These are phyloP conservation scores for Trichosporon sp. DNA, from an alignment of 1,284 basidiomycete species.

Conservation along the genomic window DNA sequence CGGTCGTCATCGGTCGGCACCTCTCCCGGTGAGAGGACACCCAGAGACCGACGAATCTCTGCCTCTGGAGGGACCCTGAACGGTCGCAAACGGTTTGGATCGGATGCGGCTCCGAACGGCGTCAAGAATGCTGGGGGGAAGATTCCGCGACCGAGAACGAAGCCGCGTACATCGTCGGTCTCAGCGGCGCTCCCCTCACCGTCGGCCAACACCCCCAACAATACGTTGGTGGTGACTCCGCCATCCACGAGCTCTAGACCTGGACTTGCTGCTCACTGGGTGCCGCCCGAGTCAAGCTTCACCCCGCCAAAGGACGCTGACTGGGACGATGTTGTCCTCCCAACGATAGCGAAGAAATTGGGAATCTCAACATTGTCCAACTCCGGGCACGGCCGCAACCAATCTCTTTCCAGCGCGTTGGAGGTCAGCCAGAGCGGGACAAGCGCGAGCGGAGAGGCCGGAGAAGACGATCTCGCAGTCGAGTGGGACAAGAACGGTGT, in stretches of 20 bases:
- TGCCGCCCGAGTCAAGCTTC: constrained; percentile 38
- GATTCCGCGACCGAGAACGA: background rate
- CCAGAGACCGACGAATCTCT: background rate
- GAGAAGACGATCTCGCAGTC: constrained; percentile 33
- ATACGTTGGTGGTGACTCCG: background rate
- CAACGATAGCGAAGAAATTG: constrained; percentile 73
- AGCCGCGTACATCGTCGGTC: background rate
- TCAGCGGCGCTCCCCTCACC: background rate
- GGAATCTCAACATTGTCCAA: constrained; percentile 46
- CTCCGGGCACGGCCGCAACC: background rate
- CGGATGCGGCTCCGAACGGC: background rate
- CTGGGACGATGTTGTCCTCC: constrained; percentile 56
- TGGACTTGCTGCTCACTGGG: constrained; percentile 40
- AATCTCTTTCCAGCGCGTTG: background rate
- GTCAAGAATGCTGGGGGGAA: background rate
- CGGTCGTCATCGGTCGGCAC: background rate
- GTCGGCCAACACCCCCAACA: background rate
- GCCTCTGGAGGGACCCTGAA: background rate
- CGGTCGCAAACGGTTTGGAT: constrained; percentile 6
- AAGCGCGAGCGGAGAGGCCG: constrained; percentile 19
- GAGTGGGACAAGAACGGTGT: constrained; percentile 45
- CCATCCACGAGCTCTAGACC: constrained; percentile 5
- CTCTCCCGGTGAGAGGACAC: background rate
- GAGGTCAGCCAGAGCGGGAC: constrained; percentile 1
- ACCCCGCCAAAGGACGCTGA: constrained; percentile 45